These are phyloP conservation scores for Limnanthes douglasii DNA, from an alignment of 345 rosid genomes.

Conservation along the genomic window DNA sequence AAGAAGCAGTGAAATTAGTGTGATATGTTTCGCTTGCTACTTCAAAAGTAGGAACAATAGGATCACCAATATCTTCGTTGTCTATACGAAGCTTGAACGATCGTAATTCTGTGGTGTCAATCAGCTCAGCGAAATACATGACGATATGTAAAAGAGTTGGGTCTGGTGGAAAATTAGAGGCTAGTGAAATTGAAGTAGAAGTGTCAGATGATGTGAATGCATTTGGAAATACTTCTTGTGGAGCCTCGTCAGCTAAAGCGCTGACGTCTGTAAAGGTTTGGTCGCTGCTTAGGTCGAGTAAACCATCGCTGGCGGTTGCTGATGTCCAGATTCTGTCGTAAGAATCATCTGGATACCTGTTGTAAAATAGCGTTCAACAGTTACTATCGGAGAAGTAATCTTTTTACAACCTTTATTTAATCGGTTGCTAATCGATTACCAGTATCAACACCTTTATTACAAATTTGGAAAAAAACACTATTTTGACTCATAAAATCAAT, in stretches of 20 bases:
- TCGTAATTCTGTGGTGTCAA: slow-evolving; percentile 17
- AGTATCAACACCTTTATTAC: too few species aligned
- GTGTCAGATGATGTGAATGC: slow-evolving; percentile 16
- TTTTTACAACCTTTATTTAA: too few species aligned
- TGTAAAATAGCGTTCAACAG: too few species aligned
- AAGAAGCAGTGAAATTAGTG: slow-evolving; percentile 11
- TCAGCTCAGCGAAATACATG: slow-evolving; percentile 31
- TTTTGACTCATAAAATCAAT: too few species aligned
- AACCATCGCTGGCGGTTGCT: slow-evolving; percentile 1
- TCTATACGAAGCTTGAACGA: slow-evolving; percentile 15
- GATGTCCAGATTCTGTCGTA: slow-evolving; percentile 33
- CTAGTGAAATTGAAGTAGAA: slow-evolving; percentile 2
- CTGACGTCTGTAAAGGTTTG: neutral
- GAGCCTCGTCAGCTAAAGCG: slow-evolving; percentile 19
- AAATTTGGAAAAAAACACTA: too few species aligned
- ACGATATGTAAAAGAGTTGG: slow-evolving; percentile 10
- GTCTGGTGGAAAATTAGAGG: slow-evolving; percentile 9
- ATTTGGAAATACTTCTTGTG: slow-evolving; percentile 14
- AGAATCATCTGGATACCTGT: slow-evolving; percentile 10
- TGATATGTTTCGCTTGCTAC: slow-evolving; percentile 5
- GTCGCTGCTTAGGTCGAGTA: slow-evolving; percentile 9
- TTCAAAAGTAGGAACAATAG: slow-evolving; percentile 20
- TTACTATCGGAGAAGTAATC: too few species aligned
- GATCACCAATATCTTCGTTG: neutral
- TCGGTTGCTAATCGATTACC: too few species aligned